Evolutionary conservation across 208 protist genomes (phyloP), one percentile per base, ranked within the genome.

Genomic region (Crithidia fasciculata): DNA sequence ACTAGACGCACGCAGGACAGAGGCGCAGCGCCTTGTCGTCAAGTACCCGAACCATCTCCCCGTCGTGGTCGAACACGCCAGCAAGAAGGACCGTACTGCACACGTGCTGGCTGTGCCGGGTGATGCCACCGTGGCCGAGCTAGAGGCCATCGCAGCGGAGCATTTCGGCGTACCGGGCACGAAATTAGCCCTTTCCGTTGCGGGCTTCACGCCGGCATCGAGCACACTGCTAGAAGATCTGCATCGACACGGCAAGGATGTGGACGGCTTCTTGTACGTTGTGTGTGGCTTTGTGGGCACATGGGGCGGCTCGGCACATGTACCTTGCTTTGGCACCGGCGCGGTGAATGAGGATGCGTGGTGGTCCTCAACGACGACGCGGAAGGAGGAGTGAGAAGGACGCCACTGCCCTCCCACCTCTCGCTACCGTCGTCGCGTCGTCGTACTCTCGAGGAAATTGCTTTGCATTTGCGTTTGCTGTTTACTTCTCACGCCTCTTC

Each of bases 11-110:
- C 72, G 65, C 63, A 63, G 72, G 50, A 52, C 66, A 52, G 73
- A 78, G 49, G 72, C 58, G 52, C 65, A 28, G 37, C 73, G 66
- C 64, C 55, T 78, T 37, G 65, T 71, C n/a, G 72, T 64, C 62
- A 72, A 71, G 65, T 65, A 72, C 65, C 72, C 63, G 47, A 56
- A 57, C 50, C 49, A 52, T 12, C 18, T 57, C 6, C 53, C 70
- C 59, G 54, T 72, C 50, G 52, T 72, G 15, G 63, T 64, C 28
- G 52, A 65, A 60, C 43, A n/a, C 60, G 67, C 41, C 28, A 13
- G 45, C 45, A 49, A 49, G 45, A 62, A 69, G 52, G 39, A 45
- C 59, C 63, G 53, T 36, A 68, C 61, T 56, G 16, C 19, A 43
- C 49, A 39, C 66, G 53, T 64, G 56, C 37, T 72, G n/a, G 39